Conservation (phyloP, 768 basidiomycete genomes). For the Leucocoprinus birnbaumii region DNA sequence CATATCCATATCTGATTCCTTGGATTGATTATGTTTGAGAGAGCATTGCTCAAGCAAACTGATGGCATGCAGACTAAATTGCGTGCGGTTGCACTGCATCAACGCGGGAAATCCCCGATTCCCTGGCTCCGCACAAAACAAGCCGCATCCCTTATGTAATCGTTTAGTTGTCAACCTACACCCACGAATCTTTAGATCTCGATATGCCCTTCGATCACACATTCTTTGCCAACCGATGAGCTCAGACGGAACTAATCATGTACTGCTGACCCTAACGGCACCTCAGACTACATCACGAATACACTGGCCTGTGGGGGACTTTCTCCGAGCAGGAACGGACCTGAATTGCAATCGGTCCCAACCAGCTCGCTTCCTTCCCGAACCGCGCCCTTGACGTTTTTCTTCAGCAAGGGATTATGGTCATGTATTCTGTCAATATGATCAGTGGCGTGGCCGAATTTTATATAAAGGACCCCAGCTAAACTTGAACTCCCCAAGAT, state of each 20-base stretch:
- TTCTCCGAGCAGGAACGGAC: slow-evolving; percentile 9
- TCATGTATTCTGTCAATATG: slow-evolving; percentile 7
- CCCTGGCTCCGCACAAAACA: neutral
- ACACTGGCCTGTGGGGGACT: slow-evolving; percentile 7
- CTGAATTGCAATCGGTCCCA: slow-evolving; percentile 4
- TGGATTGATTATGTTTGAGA: slow-evolving; percentile 9
- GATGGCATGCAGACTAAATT: neutral
- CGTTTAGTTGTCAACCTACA: neutral
- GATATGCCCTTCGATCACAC: slow-evolving; percentile 7
- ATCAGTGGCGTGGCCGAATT: slow-evolving; percentile 12
- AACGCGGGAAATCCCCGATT: neutral
- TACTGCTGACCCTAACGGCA: slow-evolving; percentile 6
- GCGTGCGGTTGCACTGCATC: neutral
- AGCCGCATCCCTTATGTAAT: neutral
- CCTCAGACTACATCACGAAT: slow-evolving; percentile 5
- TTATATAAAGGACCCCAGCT: slow-evolving; percentile 22
- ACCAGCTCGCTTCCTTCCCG: slow-evolving; percentile 9
- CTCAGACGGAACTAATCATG: slow-evolving; percentile 11
- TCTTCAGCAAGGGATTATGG: slow-evolving; percentile 2
- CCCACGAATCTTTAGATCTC: slow-evolving; percentile 9
- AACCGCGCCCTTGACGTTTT: slow-evolving; percentile 9
- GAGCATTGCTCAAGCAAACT: neutral
- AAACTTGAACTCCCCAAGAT: slow-evolving; percentile 5
- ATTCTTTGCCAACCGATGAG: slow-evolving; percentile 8
- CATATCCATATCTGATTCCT: slow-evolving; percentile 2